Evolutionary conservation across 768 basidiomycete genomes (phyloP).

Genomic region (Clitopilus passeckerianus): DNA sequence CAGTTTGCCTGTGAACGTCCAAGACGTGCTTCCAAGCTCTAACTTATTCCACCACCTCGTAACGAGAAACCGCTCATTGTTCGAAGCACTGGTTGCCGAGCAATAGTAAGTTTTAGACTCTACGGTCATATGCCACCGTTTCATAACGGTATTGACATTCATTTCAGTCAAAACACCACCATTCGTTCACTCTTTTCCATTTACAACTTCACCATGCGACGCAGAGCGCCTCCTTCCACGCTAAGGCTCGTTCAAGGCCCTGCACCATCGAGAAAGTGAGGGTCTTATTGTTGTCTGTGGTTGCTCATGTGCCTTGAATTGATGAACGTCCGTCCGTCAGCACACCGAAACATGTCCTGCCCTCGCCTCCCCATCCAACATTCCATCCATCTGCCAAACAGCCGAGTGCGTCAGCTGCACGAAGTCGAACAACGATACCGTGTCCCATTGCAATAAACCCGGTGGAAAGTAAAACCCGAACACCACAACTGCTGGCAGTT

Average conservation of each 20-base stretch:
- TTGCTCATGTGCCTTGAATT: not conserved
- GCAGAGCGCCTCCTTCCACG: slow-evolving; percentile 63
- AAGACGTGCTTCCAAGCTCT: slow-evolving; percentile 2
- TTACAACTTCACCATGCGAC: slow-evolving; percentile 41
- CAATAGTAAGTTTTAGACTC: not conserved
- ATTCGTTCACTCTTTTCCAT: not conserved
- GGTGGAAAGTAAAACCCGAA: not conserved
- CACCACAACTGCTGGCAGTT: slow-evolving; percentile 11
- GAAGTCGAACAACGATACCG: slow-evolving; percentile 10
- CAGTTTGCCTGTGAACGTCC: not conserved
- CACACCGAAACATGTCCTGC: slow-evolving; percentile 59
- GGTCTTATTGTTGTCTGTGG: slow-evolving; percentile 1
- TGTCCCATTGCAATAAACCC: not conserved
- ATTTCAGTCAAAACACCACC: not conserved
- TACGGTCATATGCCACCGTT: not conserved
- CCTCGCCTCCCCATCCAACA: slow-evolving; percentile 56
- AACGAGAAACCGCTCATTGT: not conserved
- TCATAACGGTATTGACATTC: not conserved
- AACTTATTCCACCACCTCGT: not conserved
- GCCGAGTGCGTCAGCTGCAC: slow-evolving; percentile 4
- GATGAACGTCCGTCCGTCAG: slow-evolving; percentile 25
- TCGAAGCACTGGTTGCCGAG: slow-evolving; percentile 13
- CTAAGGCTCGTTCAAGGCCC: slow-evolving; percentile 61
- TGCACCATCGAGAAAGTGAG: slow-evolving; percentile 49
- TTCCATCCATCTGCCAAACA: slow-evolving; percentile 28